Percentiles rank a stretch among this genome's conserved stretches.
These are phyloP conservation scores for Pyrenophora seminiperda DNA, from an alignment of 2,329 filamentous ascomycete species.

Conservation along the genomic window DNA sequence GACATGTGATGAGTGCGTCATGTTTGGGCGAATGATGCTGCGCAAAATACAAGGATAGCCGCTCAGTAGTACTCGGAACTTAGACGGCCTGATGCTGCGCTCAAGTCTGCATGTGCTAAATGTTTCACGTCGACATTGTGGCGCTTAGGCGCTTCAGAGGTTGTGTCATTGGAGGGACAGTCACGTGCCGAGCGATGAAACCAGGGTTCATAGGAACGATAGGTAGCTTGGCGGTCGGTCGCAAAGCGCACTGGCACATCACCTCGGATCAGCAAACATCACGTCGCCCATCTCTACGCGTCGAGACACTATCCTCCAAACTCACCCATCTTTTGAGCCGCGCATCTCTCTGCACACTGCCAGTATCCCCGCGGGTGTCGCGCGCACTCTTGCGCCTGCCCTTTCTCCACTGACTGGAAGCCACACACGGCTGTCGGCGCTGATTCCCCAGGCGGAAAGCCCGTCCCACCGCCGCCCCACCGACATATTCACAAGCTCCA, in stretches of 20 bases:
- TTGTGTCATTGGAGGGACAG: background rate
- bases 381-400: conserved; percentile 24
- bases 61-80: too few relatives aligned
- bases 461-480: conserved; percentile 24
- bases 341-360: conserved; percentile 6
- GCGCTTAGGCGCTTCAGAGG: background rate
- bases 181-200: conserved; percentile 17
- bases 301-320: conserved; percentile 3
- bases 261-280: conserved; percentile 20
- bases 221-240: conserved; percentile 12
- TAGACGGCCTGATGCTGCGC: too few relatives aligned
- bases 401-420: conserved; percentile 2
- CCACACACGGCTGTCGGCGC: conserved; percentile 14
- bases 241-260: conserved; percentile 13
- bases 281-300: conserved; percentile 17
- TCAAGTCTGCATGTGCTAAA: too few relatives aligned
- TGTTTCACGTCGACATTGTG: too few relatives aligned
- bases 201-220: too few relatives aligned
- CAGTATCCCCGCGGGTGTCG: conserved; percentile 10
- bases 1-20: too few relatives aligned
- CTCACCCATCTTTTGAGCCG: conserved; percentile 1
- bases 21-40: too few relatives aligned
- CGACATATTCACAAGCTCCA: conserved; percentile 13
- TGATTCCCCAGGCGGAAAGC: conserved; percentile 19
- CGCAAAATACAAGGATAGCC: too few relatives aligned